Evolutionary conservation across 805 yeast species (phyloP), one percentile per base, ranked within the genome.

Genomic region (Schizosaccharomyces japonicus): DNA sequence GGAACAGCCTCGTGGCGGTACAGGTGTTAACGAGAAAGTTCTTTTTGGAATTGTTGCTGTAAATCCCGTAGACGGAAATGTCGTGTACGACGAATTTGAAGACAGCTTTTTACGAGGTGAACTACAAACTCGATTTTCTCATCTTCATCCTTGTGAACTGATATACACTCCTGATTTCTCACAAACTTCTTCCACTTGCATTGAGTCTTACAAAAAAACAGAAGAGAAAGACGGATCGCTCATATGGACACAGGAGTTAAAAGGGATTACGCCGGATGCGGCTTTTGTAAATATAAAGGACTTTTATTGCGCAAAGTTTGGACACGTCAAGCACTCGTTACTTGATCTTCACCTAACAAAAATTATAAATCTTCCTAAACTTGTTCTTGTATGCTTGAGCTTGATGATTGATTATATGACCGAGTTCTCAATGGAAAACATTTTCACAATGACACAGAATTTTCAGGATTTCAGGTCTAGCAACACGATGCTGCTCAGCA

Each of bases 131-230:
- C 62, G 96, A 48, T 58, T 83, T 5, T 62, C 72, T 42, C 83
- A 81, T 58, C 61, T 85, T 50, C 72, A 72, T 39, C 95, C 96
- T 0, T 70, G 76, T 36, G 96, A 87, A 58, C 68, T 81, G 10
- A 51, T 84, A 1, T 36, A 54, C 70, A 10, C 55, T 73, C 69
- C 73, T 15, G 55, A 56, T 6, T 45, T 66, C 11, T 56, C 71
- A 2, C 53, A 56, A 6, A 64, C 59, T 48, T 62, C 70, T 2
- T 49, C 50, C 33, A 52, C 51, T 48, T 39, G 60, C 34, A 39
- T 54, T 23, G 11, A 48, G 7, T 50, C 55, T 40, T 36, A 36
- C 23, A 8, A 19, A 17, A 5, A 25, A 3, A 5, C 42, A 1
- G 42, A 36, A 21, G 15, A 36, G 23, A 2, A 4, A 8, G 13